These are phyloP conservation scores for Cyclotella cryptica DNA, from an alignment of 108 stramenopile genomes.

Conservation along the genomic window DNA sequence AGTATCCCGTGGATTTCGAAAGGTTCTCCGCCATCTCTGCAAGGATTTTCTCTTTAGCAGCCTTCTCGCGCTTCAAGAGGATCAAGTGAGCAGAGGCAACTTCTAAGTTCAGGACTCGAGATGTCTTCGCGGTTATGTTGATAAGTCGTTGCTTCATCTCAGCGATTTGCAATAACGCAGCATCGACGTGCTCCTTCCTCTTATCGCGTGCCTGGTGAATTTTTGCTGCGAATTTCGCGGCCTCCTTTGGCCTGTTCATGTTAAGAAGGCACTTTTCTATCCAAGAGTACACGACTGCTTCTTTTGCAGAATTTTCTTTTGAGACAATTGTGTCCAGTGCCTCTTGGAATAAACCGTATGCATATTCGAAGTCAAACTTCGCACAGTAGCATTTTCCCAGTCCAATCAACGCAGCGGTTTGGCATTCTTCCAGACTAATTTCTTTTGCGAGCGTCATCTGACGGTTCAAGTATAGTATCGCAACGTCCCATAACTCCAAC, in stretches of 20 bases:
- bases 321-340: conserved; percentile 26
- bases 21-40: conserved; percentile 11
- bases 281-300: conserved; percentile 30
- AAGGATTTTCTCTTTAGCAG: conserved; percentile 18
- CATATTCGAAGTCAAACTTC: conserved; percentile 45
- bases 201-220: conserved; percentile 23
- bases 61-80: conserved; percentile 7
- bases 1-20: neutral
- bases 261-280: conserved; percentile 33
- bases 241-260: conserved; percentile 40
- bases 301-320: conserved; percentile 26
- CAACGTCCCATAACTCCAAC: conserved; percentile 25
- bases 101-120: conserved; percentile 27
- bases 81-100: conserved; percentile 16
- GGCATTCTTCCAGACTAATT: conserved; percentile 14
- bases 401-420: conserved; percentile 32
- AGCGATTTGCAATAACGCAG: conserved; percentile 25
- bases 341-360: conserved; percentile 28
- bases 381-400: conserved; percentile 41
- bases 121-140: conserved; percentile 35
- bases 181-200: conserved; percentile 20
- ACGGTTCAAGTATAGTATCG: conserved; percentile 34
- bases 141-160: conserved; percentile 34
- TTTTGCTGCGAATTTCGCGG: conserved; percentile 11
- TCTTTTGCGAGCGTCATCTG: conserved; percentile 42